Percentiles rank a stretch among this genome's conserved stretches.
phyloP scores from a whole-genome alignment of 2,329 filamentous ascomycete species.

The Chaetomiaceae sp. region DNA sequence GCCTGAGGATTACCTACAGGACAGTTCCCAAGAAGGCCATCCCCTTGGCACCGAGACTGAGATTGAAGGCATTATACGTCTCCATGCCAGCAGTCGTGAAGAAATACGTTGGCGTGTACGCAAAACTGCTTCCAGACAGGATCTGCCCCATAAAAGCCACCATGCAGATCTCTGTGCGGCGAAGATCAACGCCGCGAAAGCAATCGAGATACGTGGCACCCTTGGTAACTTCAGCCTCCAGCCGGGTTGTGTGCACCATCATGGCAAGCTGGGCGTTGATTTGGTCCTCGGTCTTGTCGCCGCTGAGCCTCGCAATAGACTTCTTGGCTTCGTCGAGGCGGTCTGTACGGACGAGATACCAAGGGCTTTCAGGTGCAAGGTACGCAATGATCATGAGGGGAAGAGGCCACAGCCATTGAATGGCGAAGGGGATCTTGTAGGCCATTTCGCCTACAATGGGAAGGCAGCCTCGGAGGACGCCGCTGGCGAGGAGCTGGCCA shows the following conservation, averaged over 20 bases:
- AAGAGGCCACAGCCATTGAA: conserved; percentile 39
- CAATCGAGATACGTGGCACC: conserved; percentile 43
- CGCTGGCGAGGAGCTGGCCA: conserved; percentile 19
- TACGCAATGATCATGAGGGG: conserved; percentile 32
- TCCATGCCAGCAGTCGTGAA: conserved; percentile 43
- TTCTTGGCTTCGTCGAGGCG: conserved; percentile 31
- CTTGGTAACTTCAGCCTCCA: conserved; percentile 39
- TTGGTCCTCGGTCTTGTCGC: conserved; percentile 33
- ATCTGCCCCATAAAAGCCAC: conserved; percentile 41
- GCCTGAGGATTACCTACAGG: conserved; percentile 20
- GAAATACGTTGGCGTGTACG: conserved; percentile 43
- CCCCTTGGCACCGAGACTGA: conserved; percentile 40
- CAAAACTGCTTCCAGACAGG: conserved; percentile 37
- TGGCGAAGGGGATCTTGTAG: conserved; percentile 27
- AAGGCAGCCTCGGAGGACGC: conserved; percentile 37
- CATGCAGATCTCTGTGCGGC: conserved; percentile 43
- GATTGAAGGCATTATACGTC: conserved; percentile 36
- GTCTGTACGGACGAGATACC: conserved; percentile 35
- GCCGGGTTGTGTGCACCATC: conserved; percentile 43
- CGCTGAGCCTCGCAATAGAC: conserved; percentile 22
- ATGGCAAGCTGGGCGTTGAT: conserved; percentile 32
- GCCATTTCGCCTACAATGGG: conserved; percentile 33
- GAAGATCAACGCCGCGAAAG: conserved; percentile 45
- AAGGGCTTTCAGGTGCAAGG: conserved; percentile 39
- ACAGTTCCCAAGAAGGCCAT: conserved; percentile 42